Evolutionary conservation across 768 basidiomycete genomes (phyloP).

Genomic region (Symmetrospora coprosmae): DNA sequence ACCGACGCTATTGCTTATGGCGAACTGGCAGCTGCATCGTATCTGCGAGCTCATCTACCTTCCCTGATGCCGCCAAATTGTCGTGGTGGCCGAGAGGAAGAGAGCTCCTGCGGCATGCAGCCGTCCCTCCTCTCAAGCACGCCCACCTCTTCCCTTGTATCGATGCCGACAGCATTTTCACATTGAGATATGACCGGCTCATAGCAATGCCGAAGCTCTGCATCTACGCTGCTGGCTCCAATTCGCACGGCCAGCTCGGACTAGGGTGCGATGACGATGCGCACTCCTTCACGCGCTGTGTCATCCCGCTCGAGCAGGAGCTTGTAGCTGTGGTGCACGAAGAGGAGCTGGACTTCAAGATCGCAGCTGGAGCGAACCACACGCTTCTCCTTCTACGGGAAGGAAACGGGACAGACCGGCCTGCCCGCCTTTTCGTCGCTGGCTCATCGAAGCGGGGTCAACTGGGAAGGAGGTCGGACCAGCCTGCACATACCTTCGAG

Average conservation of each 20-base stretch:
- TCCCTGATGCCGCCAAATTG: too few relatives aligned
- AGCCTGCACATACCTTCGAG: conserved; percentile 24
- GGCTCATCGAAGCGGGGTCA: neutral
- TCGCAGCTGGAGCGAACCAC: conserved; percentile 67
- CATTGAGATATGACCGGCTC: too few relatives aligned
- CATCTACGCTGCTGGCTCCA: conserved; percentile 25
- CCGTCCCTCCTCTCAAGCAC: too few relatives aligned
- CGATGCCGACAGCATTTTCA: too few relatives aligned
- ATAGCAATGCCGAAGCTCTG: neutral
- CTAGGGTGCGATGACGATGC: conserved; percentile 5
- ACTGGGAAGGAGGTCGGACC: neutral
- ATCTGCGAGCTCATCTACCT: too few relatives aligned
- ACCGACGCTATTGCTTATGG: too few relatives aligned
- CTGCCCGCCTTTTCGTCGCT: neutral
- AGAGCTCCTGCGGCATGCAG: too few relatives aligned
- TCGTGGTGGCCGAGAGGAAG: too few relatives aligned
- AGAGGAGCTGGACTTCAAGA: conserved; percentile 38
- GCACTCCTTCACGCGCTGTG: conserved; percentile 1
- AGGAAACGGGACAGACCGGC: neutral
- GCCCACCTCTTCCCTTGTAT: too few relatives aligned
- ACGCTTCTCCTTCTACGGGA: conserved; percentile 47
- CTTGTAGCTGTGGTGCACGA: neutral
- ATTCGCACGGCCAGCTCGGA: conserved; percentile 30
- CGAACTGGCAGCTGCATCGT: too few relatives aligned
- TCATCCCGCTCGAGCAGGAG: neutral